phyloP scores from a whole-genome alignment of 2,329 filamentous ascomycete species.

The Fusarium azukiicola region DNA sequence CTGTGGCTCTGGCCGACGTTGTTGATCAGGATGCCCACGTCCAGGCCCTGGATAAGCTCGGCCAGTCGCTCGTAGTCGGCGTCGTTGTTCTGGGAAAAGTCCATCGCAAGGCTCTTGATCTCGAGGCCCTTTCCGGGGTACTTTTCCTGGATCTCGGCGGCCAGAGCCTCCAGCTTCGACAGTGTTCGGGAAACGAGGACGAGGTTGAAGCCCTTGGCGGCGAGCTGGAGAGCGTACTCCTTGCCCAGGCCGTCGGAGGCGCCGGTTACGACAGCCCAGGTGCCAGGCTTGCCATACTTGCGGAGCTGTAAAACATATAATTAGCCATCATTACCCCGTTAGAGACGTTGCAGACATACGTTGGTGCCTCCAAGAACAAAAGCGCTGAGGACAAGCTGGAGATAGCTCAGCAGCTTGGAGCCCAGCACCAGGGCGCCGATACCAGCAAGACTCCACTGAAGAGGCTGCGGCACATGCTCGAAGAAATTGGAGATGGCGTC shows the following conservation, averaged over 20 bases:
- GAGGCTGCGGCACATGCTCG: conserved; percentile 66
- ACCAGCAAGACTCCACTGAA: conserved; percentile 70
- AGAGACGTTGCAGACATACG: conserved; percentile 64
- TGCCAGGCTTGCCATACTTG: conserved; percentile 94
- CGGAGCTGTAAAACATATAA: conserved; percentile 80
- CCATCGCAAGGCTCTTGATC: conserved; percentile 92
- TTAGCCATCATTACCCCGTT: conserved; percentile 3
- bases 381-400: conserved; percentile 82
- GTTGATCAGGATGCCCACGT: conserved; percentile 95
- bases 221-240: conserved; percentile 95
- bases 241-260: conserved; percentile 98
- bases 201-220: conserved; percentile 95
- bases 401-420: conserved; percentile 77
- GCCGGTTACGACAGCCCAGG: conserved; percentile 96
- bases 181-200: conserved; percentile 97
- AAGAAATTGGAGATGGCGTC: conserved; percentile 53
- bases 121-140: conserved; percentile 81
- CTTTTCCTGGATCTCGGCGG: conserved; percentile 86
- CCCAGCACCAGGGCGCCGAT: conserved; percentile 80
- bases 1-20: conserved; percentile 97
- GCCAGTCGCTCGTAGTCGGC: conserved; percentile 89
- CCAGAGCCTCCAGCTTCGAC: conserved; percentile 91
- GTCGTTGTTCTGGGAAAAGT: conserved; percentile 91
- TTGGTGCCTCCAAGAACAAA: conserved; percentile 84
- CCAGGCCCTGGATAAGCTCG: conserved; percentile 84